Evolutionary conservation across 2,329 filamentous ascomycete genomes (phyloP), one percentile per base, ranked within the genome.

Genomic region (Colletotrichum musicola): DNA sequence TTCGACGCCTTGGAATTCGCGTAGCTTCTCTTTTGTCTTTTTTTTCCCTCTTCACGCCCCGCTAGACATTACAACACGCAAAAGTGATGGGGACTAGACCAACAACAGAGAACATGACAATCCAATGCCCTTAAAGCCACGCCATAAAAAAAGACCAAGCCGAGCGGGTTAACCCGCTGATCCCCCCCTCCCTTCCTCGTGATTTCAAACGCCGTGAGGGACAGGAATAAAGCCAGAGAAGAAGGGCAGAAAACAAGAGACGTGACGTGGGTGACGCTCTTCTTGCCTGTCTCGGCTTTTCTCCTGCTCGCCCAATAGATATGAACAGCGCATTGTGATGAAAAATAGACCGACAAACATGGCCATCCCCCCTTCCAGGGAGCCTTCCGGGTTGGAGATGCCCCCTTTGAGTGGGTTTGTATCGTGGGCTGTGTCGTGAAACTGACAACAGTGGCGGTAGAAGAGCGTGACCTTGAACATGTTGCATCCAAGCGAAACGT

Each of bases 31-130:
- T 5, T 9, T 9, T 30, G 9, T 35, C 12, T n/a, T 2, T 18
- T 10, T 30, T 20, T 35, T n/a, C 13, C 9, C 10, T 44, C 38
- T 47, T 44, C 20, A 20, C 18, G 16, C 30, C 22, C 56, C 56
- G 56, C 42, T 47, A 59, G 44, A 47, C 56, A 59, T 59, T 59
- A 47, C 18, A 46, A 59, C 30, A 35, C 9, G 38, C n/a, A 58
- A 47, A 40, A 58, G 40, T 58, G 35, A 25, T 25, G 22, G 22
- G 42, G 7, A 35, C 44, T 42, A 47, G 56, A 25, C 40, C 13
- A n/a, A 47, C 44, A 18, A 47, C 30, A 35, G 30, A 46, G 14
- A 38, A 49, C 44, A 59, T 59, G n/a, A 27, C 44, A 49, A 49
- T 59, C 56, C 44, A 49, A 59, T 59, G 56, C 30, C 35, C 16